phyloP scores from a whole-genome alignment of 208 protist genomes.

The Trypanosoma grayi region DNA sequence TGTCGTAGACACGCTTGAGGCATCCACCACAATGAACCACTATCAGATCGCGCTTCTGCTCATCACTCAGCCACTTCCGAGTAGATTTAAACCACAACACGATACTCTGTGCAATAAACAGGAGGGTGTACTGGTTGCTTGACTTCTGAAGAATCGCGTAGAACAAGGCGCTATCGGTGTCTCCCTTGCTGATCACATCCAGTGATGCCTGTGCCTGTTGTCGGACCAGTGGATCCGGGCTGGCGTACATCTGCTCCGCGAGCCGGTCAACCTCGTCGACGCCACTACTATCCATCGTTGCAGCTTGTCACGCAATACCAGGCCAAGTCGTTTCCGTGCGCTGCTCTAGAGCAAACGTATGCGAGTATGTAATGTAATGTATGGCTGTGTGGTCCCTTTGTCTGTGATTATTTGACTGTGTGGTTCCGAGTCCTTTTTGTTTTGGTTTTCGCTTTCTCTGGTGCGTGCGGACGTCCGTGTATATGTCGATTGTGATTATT shows the following conservation, averaged over 20 bases:
- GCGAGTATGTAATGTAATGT: not conserved
- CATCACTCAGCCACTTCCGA: conserved; percentile 43
- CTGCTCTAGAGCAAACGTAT: too few species aligned
- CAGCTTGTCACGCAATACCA: too few species aligned
- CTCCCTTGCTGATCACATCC: conserved; percentile 48
- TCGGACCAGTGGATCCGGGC: conserved; percentile 39
- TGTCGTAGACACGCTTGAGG: conserved; percentile 50
- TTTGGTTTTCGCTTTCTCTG: not conserved
- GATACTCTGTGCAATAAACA: conserved; percentile 71
- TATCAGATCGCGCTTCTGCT: conserved; percentile 42
- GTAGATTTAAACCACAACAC: conserved; percentile 68
- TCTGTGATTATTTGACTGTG: not conserved
- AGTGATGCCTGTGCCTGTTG: conserved; percentile 47
- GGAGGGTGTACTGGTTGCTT: conserved; percentile 72
- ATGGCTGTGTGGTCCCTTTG: not conserved
- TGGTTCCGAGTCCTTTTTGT: not conserved
- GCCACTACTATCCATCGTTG: conserved; percentile 16
- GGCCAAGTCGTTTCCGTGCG: too few species aligned
- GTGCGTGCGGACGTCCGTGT: too few species aligned
- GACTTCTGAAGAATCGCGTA: conserved; percentile 56
- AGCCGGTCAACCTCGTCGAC: conserved; percentile 65
- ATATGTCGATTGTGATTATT: not conserved
- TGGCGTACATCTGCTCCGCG: conserved; percentile 71
- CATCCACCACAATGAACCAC: conserved; percentile 63
- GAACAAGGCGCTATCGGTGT: conserved; percentile 34